Base-by-base conservation (phyloP, 2,329 filamentous ascomycete genomes). In the Sporothrix variecibatus region DNA sequence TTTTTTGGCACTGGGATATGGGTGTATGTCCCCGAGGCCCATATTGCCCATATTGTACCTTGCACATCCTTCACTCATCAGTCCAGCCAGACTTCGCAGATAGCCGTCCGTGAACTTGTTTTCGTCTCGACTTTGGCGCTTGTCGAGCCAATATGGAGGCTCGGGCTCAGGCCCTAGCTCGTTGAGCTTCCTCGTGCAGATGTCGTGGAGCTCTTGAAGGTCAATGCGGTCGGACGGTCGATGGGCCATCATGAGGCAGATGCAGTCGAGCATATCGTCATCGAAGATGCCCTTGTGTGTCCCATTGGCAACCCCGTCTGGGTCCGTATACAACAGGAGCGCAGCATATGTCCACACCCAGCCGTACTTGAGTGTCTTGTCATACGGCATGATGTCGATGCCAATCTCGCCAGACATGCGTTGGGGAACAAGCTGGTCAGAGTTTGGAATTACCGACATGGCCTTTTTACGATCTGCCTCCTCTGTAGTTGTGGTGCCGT, bases 261-360 rank as follows among this genome's bases (percentile, higher is more conserved):
- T 72, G n/a, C 51, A 49, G 28, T 75, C 72, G 2, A 31, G 1
- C 62, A 73, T 26, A 23, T 15, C 28, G 9, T 65, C 49, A 15
- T 74, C 73, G 26, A 17, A 26, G 23, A 60, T 28, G 20, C 69
- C 60, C 34, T 23, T 56, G n/a, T 56, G 67, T 17, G 9, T 17
- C 8, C 26, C 12, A 68, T 72, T 72, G 15, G n/a, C 7, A 17
- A 23, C 11, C 3, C 11, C 15, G 7, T 20, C 38, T 11, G 60
- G 12, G 64, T 40, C 53, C 11, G n/a, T 5, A 17, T 70, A 28
- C 43, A 65, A 26, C n/a, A 73, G 11, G 7, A 62, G 38, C 15
- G 71, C 15, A 0, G 75, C 75, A 12, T 75, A 73, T 20, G 73
- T 76, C 75, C 73, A 76, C 17, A 76, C 31, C 62, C 62, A 75